These are phyloP conservation scores for Prillingera fragicola DNA, from an alignment of 1,284 basidiomycete species.

Conservation along the genomic window DNA sequence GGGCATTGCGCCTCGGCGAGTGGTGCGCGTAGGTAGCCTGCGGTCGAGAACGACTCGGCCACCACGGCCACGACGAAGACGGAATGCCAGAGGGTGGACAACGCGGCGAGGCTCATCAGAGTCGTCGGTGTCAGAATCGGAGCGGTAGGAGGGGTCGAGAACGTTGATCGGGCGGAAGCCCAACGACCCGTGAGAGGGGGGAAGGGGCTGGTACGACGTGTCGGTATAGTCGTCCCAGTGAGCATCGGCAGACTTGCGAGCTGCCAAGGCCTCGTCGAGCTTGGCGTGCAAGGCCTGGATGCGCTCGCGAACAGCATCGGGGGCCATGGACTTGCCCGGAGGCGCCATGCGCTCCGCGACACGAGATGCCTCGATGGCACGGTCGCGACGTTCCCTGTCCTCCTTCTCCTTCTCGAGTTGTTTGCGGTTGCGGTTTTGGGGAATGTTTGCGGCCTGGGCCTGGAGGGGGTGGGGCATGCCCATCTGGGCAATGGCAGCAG, in stretches of 20 bases:
- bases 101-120: conserved; percentile 18
- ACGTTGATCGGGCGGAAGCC: conserved; percentile 43
- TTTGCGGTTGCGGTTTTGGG: conserved; percentile 17
- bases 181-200: conserved; percentile 50
- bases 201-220: conserved; percentile 62
- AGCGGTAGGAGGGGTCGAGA: conserved; percentile 37
- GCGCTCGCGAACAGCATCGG: conserved; percentile 54
- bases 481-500: conserved; percentile 38
- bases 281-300: conserved; percentile 57
- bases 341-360: conserved; percentile 19
- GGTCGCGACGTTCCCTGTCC: conserved; percentile 39
- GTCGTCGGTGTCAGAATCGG: conserved; percentile 21
- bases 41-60: conserved; percentile 76
- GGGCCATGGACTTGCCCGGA: conserved; percentile 33
- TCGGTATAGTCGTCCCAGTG: conserved; percentile 83
- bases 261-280: conserved; percentile 63
- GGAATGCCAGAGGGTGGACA: conserved; percentile 52
- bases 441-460: conserved; percentile 36
- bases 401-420: conserved; percentile 37
- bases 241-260: conserved; percentile 61
- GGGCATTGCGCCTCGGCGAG: conserved; percentile 24
- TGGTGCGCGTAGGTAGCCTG: conserved; percentile 48
- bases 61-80: conserved; percentile 71
- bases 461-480: not conserved
- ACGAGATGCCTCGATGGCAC: conserved; percentile 28